Conservation (phyloP, 2,329 filamentous ascomycete genomes). For the Penicillium italicum region DNA sequence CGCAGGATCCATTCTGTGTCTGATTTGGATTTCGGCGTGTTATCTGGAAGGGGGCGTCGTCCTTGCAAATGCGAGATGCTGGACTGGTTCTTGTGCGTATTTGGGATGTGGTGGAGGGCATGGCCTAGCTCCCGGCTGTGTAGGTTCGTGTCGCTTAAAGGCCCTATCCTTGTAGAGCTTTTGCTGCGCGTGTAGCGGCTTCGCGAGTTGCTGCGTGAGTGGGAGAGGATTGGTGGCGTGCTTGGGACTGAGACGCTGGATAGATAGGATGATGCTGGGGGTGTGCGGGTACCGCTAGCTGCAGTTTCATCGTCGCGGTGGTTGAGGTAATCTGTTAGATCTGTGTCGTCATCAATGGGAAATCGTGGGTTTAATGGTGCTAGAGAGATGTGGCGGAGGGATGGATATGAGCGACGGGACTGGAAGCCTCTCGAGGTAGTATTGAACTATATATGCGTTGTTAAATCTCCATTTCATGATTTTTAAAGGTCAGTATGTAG, state of each 20-base stretch:
- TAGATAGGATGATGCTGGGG: constrained; percentile 39
- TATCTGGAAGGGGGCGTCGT: constrained; percentile 7
- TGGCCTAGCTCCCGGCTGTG: constrained; percentile 25
- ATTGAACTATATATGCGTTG: constrained; percentile 18
- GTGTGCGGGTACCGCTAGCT: constrained; percentile 31
- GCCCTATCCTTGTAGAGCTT: constrained; percentile 31
- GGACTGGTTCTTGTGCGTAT: constrained; percentile 4
- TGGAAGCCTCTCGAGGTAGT: constrained; percentile 31
- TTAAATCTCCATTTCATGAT: not conserved
- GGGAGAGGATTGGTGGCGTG: constrained; percentile 43
- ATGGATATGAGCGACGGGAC: constrained; percentile 56
- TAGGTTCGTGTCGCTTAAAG: constrained; percentile 38
- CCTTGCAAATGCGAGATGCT: constrained; percentile 1
- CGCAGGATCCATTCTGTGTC: constrained; percentile 59
- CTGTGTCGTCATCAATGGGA: constrained; percentile 48
- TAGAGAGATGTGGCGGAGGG: constrained; percentile 58
- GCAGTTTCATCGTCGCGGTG: constrained; percentile 16
- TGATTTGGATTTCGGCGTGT: constrained; percentile 8
- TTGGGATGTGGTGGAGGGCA: constrained; percentile 24
- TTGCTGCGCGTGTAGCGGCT: constrained; percentile 34
- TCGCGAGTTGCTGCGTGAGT: constrained; percentile 41
- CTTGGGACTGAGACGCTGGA: constrained; percentile 42
- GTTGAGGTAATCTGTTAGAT: constrained; percentile 35
- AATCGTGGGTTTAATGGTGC: constrained; percentile 56
- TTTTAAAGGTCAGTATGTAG: not conserved